Evolutionary conservation across 805 yeast genomes (phyloP), one percentile per base, ranked within the genome.

Genomic region (Metschnikowia arizonensis): DNA sequence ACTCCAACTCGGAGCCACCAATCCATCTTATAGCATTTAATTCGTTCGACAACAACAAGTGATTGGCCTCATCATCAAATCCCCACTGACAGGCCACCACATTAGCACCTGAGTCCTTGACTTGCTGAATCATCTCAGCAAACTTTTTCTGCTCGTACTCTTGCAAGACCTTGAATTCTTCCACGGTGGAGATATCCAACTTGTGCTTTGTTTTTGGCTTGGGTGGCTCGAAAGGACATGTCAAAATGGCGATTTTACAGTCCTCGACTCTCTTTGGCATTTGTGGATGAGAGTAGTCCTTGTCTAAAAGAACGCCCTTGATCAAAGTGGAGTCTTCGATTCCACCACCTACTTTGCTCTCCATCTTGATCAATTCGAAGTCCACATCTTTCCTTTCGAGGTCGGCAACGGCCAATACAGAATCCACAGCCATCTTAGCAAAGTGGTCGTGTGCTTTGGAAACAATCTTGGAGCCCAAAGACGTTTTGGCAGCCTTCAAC

Each of bases 161-260:
- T 72, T 95, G 99, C 62, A 93, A 77, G 52, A 81, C 84, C 65
- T 85, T 79, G 71, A 90, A 93, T 69, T 93, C 99, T 59, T 90
- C 97, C 17, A 89, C 97, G n/a, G 85, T 70, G 12, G 91, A 79
- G 52, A 91, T 91, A 64, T 91, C 96, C 58, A 91, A 76, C 76
- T 91, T 91, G 72, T 91, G 99, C 71, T 93, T 93, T 19, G 99
- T 93, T 73, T 93, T 93, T 56, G 99, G 99, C 72, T 93, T 93
- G 59, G 99, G 99, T 33, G 99, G 99, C 74, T 93, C 99, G 63
- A 93, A 93, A 57, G 99, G 98, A 73, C 98, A 91, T 2, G 99
- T 93, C 62, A 93, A 76, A 54, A 93, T 91, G 40, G 98, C 98
- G 50, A 93, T 77, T 64, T 87, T 88, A 53, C 88, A 95, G 65